phyloP scores from a whole-genome alignment of 2,329 filamentous ascomycete species.

The Epichloe glyceriae region DNA sequence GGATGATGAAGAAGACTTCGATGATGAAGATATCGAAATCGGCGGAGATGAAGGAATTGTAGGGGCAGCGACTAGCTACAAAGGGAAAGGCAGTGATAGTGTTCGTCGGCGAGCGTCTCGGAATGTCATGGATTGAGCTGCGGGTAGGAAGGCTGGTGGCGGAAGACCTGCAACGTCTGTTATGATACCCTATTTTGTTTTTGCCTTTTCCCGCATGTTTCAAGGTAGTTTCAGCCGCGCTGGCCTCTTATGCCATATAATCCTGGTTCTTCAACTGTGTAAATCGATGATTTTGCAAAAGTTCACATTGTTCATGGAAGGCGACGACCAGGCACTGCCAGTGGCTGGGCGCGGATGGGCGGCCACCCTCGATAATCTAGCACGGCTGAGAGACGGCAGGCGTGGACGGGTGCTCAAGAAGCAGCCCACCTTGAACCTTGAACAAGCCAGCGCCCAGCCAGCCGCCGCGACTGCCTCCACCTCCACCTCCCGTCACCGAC shows the following conservation, averaged over 20 bases:
- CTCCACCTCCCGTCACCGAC: background rate
- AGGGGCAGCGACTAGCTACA: constrained; percentile 42
- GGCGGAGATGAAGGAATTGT: constrained; percentile 25
- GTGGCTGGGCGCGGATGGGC: too few relatives aligned
- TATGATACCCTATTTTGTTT: constrained; percentile 4
- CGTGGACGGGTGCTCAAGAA: too few relatives aligned
- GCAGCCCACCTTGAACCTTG: too few relatives aligned
- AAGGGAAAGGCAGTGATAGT: constrained; percentile 22
- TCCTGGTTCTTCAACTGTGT: background rate
- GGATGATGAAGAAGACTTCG: constrained; percentile 31
- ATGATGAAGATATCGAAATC: constrained; percentile 22
- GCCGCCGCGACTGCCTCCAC: background rate
- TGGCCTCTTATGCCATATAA: background rate
- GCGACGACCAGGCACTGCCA: too few relatives aligned
- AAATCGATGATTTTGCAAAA: background rate
- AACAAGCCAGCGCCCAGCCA: background rate
- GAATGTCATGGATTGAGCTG: constrained; percentile 8
- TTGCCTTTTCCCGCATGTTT: background rate
- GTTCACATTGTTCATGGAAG: too few relatives aligned
- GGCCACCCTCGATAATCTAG: too few relatives aligned
- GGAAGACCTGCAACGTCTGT: background rate
- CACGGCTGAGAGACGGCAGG: too few relatives aligned
- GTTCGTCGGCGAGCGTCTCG: constrained; percentile 21
- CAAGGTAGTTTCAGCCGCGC: background rate
- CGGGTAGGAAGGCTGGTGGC: background rate